Percentiles rank a stretch among this genome's conserved stretches.
Conservation (phyloP, 1,284 basidiomycete species). For the Ceratobasidium sp. region DNA sequence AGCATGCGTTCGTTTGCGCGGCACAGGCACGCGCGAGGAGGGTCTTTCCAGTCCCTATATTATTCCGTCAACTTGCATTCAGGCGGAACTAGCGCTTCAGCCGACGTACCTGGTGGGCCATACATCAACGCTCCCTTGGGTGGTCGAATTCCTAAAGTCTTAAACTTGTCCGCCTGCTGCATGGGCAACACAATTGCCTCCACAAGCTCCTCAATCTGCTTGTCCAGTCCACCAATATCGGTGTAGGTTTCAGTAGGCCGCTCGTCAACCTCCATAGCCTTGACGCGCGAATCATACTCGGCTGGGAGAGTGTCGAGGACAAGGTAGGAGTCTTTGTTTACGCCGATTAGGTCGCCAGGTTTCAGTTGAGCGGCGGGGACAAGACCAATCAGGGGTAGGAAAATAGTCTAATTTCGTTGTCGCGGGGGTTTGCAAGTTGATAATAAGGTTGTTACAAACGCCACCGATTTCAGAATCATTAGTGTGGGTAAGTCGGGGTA, state of each 20-base stretch:
- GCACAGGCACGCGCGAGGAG: conserved; percentile 83
- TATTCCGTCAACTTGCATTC: background rate
- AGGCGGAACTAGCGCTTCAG: too few species aligned
- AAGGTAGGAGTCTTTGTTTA: conserved; percentile 99
- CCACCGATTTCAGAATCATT: background rate
- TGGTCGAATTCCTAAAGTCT: conserved; percentile 83
- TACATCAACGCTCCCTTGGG: conserved; percentile 87
- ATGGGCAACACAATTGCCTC: conserved; percentile 86
- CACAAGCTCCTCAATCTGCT: conserved; percentile 85
- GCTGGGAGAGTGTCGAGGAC: conserved; percentile 89
- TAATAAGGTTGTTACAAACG: conserved; percentile 16
- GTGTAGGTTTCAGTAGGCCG: conserved; percentile 83
- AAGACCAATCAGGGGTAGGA: conserved; percentile 97
- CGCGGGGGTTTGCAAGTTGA: conserved; percentile 10
- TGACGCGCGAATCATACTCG: conserved; percentile 84
- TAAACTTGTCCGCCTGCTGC: conserved; percentile 86
- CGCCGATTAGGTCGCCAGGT: conserved; percentile 96
- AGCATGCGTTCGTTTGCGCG: conserved; percentile 85
- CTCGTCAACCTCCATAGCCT: conserved; percentile 95
- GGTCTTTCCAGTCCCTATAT: conserved; percentile 80
- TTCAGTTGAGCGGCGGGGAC: conserved; percentile 91
- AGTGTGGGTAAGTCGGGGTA: background rate
- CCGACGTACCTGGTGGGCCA: conserved; percentile 73
- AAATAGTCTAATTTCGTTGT: conserved; percentile 77
- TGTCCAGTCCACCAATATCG: conserved; percentile 84